phyloP scores from a whole-genome alignment of 805 yeast genomes.

The Candida pini region DNA sequence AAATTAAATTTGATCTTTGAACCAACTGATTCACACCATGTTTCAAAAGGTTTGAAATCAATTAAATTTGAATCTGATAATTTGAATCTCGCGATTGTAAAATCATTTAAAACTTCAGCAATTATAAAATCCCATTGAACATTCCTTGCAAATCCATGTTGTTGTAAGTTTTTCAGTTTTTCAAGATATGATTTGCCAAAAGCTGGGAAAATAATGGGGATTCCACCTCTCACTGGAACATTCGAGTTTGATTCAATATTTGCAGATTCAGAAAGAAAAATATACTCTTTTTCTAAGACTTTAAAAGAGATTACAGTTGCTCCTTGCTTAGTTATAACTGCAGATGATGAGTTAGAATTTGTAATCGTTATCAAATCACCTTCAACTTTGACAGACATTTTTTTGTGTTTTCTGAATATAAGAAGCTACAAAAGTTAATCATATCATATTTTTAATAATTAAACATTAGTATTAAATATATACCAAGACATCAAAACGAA shows the following conservation, averaged over 20 bases:
- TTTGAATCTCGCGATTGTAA: slow-evolving; percentile 11
- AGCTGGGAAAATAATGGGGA: slow-evolving; percentile 17
- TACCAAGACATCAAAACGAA: too few relatives aligned
- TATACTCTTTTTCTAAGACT: slow-evolving; percentile 9
- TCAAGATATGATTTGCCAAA: slow-evolving; percentile 17
- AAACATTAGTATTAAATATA: too few relatives aligned
- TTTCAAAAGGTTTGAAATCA: slow-evolving; percentile 4
- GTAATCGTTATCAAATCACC: slow-evolving; percentile 9
- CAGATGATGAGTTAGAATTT: slow-evolving; percentile 7
- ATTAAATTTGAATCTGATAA: slow-evolving; percentile 3
- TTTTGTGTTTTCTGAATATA: too few relatives aligned
- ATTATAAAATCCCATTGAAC: slow-evolving; percentile 15
- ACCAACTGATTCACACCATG: slow-evolving; percentile 12
- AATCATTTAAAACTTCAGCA: slow-evolving; percentile 12
- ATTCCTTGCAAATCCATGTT: slow-evolving; percentile 20
- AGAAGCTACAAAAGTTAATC: too few relatives aligned
- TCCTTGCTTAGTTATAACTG: slow-evolving; percentile 12
- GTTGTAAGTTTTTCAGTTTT: slow-evolving; percentile 12
- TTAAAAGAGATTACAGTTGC: slow-evolving; percentile 13
- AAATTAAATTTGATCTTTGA: slow-evolving; percentile 10
- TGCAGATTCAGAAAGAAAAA: slow-evolving; percentile 13
- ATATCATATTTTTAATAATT: too few relatives aligned
- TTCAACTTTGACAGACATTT: slow-evolving; percentile 13
- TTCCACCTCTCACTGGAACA: slow-evolving; percentile 17
- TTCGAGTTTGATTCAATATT: slow-evolving; percentile 5